Evolutionary conservation across 1,284 basidiomycete species (phyloP).

Genomic region (Neotropicomus parvogracilis): DNA sequence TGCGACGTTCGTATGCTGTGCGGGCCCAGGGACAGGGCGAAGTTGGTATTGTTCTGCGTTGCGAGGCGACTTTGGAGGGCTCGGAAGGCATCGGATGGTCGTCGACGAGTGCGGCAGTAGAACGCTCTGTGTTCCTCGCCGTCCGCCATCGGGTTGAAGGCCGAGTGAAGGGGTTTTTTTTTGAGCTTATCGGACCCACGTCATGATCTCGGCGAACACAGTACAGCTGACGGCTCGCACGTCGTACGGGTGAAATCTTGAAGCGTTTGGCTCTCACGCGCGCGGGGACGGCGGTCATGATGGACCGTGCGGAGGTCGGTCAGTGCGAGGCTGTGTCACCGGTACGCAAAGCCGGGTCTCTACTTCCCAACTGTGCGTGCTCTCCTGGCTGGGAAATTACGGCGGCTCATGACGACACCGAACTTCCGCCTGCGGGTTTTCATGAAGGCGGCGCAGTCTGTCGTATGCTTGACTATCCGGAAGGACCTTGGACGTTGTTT

Average conservation of each 20-base stretch:
- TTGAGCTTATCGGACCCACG: conserved; percentile 17
- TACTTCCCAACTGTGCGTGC: too few species aligned
- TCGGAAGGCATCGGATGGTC: conserved; percentile 13
- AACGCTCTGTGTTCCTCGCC: conserved; percentile 17
- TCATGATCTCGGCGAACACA: conserved; percentile 13
- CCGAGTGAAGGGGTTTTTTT: conserved; percentile 17
- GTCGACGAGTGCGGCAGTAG: conserved; percentile 16
- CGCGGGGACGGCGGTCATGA: too few species aligned
- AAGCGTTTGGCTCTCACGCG: conserved; percentile 7
- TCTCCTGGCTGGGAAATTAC: conserved; percentile 11
- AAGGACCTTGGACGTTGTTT: conserved; percentile 2
- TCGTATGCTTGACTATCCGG: conserved; percentile 12
- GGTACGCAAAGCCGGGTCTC: conserved; percentile 20
- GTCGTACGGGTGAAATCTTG: conserved; percentile 12
- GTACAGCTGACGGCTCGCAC: not conserved
- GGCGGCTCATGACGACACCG: conserved; percentile 15
- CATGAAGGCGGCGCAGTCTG: conserved; percentile 7
- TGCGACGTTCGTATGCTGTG: conserved; percentile 7
- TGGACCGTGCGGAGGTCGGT: conserved; percentile 17
- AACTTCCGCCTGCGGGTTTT: conserved; percentile 8
- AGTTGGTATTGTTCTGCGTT: conserved; percentile 12
- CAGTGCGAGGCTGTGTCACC: conserved; percentile 12
- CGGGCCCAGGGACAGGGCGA: conserved; percentile 15
- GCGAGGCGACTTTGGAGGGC: conserved; percentile 17
- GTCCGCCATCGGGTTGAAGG: conserved; percentile 12